Base-by-base conservation (phyloP, 768 basidiomycete species). In the Kwoniella europaea region DNA sequence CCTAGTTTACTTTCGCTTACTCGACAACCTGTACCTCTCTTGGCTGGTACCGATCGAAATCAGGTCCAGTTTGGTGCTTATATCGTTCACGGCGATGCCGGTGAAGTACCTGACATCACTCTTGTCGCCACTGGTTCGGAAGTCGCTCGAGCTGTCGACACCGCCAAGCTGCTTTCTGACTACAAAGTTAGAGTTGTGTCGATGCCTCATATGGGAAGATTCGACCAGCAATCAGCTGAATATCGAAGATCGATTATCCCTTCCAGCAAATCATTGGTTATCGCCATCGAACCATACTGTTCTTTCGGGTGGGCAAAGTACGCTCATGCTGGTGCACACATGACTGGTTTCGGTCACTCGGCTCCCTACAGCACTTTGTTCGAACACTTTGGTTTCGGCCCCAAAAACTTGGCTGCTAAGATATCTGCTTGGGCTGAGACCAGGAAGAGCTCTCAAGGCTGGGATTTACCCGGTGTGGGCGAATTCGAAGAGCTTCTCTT, bases 281-380 rank as follows among this genome's bases (percentile, higher is more conserved):
- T 82, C 61, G 76, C 83, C 22, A 75, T 84, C 61, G 83, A 84
- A 66, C 78, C 81, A 2, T 84, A 76, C 75, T 79, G 71, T 6
- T 73, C 76, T 7, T 80, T 76, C 72, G 77, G 82, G 20, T 84
- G 83, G 83, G 74, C 83, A 1, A 65, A 75, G 41, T 84, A 84
- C 64, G 82, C 82, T 10, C 83, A 84, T 68, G 82, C 83, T 9
- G 76, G 76, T 15, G 67, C 73, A 27, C 78, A 78, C 69, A 84
- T 82, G 83, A 74, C 77, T 66, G 76, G 77, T 2, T 84, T 84
- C 62, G 78, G 83, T 41, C 74, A 76, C 61, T 81, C 80, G 10
- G 83, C 82, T 10, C 83, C 83, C 22, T 71, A 76, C 53, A 67
- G 71, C 2, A 67, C 72, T 27, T 60, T 82, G 16, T 84, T 75